These are phyloP conservation scores for Lupinus albus DNA, from an alignment of 306 rosid genomes.

Conservation along the genomic window DNA sequence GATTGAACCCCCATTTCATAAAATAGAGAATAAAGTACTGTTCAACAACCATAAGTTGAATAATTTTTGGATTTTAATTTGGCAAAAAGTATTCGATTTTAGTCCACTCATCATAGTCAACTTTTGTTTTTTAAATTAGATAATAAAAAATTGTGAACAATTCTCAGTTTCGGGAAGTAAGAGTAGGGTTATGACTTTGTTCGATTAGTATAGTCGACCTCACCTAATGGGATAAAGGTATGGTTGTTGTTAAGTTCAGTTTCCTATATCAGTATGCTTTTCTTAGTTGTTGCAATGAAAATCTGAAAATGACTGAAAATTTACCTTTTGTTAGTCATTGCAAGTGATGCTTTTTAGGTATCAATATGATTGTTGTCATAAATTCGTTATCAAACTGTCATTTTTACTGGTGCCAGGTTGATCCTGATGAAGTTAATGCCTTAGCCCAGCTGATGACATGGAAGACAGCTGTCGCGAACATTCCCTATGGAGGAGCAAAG, in stretches of 20 bases:
- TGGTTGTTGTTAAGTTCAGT: background rate
- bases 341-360: conserved; percentile 13
- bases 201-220: too few relatives aligned
- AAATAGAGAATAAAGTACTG: background rate
- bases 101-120: background rate
- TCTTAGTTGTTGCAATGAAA: background rate
- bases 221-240: too few relatives aligned
- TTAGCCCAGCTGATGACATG: conserved; percentile 84
- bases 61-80: background rate
- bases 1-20: conserved; percentile 13
- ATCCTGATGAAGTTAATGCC: conserved; percentile 82
- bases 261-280: background rate
- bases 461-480: conserved; percentile 77
- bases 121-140: background rate
- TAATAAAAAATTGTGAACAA: conserved; percentile 4
- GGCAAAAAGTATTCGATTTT: background rate
- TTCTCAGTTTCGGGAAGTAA: background rate
- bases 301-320: background rate
- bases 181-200: conserved; percentile 13
- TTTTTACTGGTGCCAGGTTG: conserved; percentile 55
- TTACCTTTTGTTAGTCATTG: background rate
- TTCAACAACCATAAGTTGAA: background rate
- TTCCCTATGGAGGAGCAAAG: conserved; percentile 88
- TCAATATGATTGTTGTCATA: conserved; percentile 26
- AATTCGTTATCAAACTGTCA: conserved; percentile 17